These are phyloP conservation scores for Erysimum cheiri DNA, from an alignment of 441 rosid species.

Conservation along the genomic window DNA sequence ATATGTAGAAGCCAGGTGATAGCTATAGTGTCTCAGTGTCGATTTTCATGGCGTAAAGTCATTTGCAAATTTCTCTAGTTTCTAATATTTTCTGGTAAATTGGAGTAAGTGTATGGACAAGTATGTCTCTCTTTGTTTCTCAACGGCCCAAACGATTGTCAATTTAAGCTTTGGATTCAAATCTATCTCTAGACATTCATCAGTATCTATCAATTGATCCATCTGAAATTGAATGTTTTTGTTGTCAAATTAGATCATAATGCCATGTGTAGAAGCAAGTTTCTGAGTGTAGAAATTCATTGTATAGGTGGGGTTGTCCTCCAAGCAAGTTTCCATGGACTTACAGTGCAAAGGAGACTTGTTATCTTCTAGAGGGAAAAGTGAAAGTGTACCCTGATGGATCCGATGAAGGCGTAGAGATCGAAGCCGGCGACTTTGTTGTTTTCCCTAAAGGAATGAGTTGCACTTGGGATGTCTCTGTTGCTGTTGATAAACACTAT, in stretches of 20 bases:
- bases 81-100: not conserved
- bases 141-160: too few species aligned
- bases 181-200: too few species aligned
- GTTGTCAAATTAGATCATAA: not conserved
- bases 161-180: too few species aligned
- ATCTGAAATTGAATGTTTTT: not conserved
- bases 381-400: constrained; percentile 80
- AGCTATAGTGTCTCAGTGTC: not conserved
- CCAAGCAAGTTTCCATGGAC: constrained; percentile 96
- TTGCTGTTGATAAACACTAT: constrained; percentile 81
- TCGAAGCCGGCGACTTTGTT: constrained; percentile 80
- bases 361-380: constrained; percentile 73
- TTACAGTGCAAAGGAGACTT: constrained; percentile 69
- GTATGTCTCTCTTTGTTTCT: too few species aligned
- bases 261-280: not conserved
- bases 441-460: constrained; percentile 88
- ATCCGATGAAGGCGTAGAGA: constrained; percentile 64
- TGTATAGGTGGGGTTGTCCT: constrained; percentile 84
- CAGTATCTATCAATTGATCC: not conserved
- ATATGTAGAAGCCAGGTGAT: not conserved
- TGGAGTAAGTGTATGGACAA: too few species aligned
- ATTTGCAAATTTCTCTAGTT: not conserved
- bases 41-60: not conserved
- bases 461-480: constrained; percentile 90
- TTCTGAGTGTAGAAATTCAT: not conserved